Percentiles rank a stretch among this genome's conserved stretches.
These are phyloP conservation scores for Xylariaceae sp. DNA, from an alignment of 2,329 filamentous ascomycete genomes.

Conservation along the genomic window DNA sequence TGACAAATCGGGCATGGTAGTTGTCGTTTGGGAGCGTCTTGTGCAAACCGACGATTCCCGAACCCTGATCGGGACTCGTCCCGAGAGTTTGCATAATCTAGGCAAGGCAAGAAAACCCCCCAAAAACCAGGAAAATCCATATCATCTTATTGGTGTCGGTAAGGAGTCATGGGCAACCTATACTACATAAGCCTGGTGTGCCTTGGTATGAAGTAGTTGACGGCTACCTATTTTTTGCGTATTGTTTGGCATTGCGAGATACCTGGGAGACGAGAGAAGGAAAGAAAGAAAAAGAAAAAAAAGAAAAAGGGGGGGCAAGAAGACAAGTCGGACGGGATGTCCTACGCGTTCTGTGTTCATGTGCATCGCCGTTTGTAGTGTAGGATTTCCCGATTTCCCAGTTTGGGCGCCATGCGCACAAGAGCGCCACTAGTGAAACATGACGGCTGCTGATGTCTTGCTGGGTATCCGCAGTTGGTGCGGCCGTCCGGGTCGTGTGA, in stretches of 20 bases:
- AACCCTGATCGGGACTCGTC: not conserved
- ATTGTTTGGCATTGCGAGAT: too few relatives aligned
- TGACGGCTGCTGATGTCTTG: constrained; percentile 23
- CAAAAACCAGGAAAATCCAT: too few relatives aligned
- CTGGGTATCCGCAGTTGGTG: constrained; percentile 27
- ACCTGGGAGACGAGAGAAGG: too few relatives aligned
- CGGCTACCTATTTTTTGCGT: too few relatives aligned
- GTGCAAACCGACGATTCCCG: not conserved
- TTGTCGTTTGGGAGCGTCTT: not conserved
- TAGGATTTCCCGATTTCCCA: constrained; percentile 10
- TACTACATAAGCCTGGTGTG: too few relatives aligned
- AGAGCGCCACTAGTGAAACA: constrained; percentile 24
- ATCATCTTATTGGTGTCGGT: too few relatives aligned
- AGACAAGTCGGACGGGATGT: not conserved
- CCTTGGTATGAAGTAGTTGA: too few relatives aligned
- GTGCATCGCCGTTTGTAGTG: constrained; percentile 9
- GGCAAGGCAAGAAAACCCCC: too few relatives aligned
- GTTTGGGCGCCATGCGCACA: constrained; percentile 17
- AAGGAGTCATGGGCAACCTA: too few relatives aligned
- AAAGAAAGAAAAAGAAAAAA: too few relatives aligned
- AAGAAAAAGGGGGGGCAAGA: not conserved
- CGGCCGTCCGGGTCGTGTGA: constrained; percentile 18
- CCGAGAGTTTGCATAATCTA: not conserved
- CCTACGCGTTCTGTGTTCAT: constrained; percentile 7
- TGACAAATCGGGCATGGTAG: not conserved